Base-by-base conservation (phyloP, 129 eudicot species). In the Dittrichia graveolens region DNA sequence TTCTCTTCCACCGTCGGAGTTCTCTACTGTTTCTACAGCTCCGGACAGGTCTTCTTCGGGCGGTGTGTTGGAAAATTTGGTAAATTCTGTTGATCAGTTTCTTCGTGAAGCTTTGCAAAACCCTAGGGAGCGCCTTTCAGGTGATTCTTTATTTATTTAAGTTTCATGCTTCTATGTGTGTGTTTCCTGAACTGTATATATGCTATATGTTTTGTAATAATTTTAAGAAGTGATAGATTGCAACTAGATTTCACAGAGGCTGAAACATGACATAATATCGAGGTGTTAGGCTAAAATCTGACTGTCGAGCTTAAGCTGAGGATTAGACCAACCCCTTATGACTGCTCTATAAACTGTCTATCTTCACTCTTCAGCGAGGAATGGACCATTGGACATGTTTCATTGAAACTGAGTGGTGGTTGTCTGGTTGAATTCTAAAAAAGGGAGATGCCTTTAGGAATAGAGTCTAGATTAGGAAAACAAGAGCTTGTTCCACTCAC, bases 111-210 rank as follows among this genome's bases (percentile, higher is more conserved):
- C 99, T 60, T 67, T 95, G 47, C 96, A 95, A 75, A 95, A 95
- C 85, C 97, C 99, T 75, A 92, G 99, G 37, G 99, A 95, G 72
- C 95, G 99, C 12, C 82, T 95, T 54, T 95, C 99, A 3, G 96
- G 82, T 78, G 6, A 42, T 12, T 67, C 6, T 56, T 0, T 66
- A 0, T 6, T 55, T 61, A 24, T 48, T 9, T 3, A 14, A 12
- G 8, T 42, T 40, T 52, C 2, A 8, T 52, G 12, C n/a, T 46
- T 24, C 0, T 7, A 5, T 68, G 9, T 61, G 45, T 61, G 37
- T 15, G 16, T 19, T 56, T 45, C 46, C 6, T 48, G 31, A 34
- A 40, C 10, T 43, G 53, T 39, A 6, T 19, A 12, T 43, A 37
- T 45, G 55, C 19, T 6, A 37, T 60, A 2, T 73, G 18, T 73